Conservation (phyloP, 805 yeast genomes). For the Blastobotrys mokoenaii region DNA sequence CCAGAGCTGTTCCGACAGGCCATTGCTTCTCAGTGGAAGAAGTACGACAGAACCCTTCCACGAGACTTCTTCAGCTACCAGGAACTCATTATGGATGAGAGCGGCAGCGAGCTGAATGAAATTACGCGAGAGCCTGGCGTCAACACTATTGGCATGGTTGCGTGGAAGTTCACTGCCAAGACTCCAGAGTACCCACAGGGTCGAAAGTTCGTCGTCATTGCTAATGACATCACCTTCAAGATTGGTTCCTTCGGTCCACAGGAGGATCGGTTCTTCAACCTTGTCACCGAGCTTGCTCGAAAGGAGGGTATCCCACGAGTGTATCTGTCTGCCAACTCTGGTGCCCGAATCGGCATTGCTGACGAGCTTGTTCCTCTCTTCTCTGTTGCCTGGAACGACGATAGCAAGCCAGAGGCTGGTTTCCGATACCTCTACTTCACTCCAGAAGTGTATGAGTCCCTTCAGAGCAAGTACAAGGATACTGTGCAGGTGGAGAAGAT, state of each 20-base stretch:
- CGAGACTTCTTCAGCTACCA: conserved; percentile 69
- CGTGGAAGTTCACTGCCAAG: conserved; percentile 80
- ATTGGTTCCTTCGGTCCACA: conserved; percentile 98
- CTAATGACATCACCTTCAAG: conserved; percentile 95
- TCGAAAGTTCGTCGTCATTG: conserved; percentile 84
- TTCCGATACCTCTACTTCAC: conserved; percentile 81
- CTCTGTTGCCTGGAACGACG: conserved; percentile 89
- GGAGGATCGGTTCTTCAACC: conserved; percentile 87
- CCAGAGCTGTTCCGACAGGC: conserved; percentile 98
- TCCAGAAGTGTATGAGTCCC: conserved; percentile 55
- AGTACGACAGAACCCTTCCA: conserved; percentile 35
- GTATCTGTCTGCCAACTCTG: conserved; percentile 95
- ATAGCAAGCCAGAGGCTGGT: conserved; percentile 69
- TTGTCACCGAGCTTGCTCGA: conserved; percentile 88
- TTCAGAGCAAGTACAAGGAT: conserved; percentile 28
- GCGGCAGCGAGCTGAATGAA: conserved; percentile 63
- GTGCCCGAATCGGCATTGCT: conserved; percentile 98
- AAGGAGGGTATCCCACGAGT: conserved; percentile 89
- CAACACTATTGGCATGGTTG: conserved; percentile 95
- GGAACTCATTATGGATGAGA: conserved; percentile 81
- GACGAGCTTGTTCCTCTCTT: conserved; percentile 86
- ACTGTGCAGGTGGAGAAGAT: conserved; percentile 66
- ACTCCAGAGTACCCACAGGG: conserved; percentile 98
- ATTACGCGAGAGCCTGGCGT: conserved; percentile 95
- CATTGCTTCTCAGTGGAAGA: conserved; percentile 75